Evolutionary conservation across 345 rosid genomes (phyloP).

Genomic region (Brassica juncea): DNA sequence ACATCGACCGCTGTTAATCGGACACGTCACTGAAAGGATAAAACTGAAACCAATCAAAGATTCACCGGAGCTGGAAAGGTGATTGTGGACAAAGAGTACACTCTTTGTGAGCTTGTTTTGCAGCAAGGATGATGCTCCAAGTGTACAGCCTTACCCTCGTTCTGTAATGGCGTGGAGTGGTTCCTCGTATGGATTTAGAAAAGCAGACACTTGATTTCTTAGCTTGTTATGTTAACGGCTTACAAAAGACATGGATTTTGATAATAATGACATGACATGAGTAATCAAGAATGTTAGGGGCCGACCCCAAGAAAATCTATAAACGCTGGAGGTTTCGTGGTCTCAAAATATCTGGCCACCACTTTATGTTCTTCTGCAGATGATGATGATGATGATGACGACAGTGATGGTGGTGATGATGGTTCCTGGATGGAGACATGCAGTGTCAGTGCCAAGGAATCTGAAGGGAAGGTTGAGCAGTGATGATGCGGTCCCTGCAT

Average conservation of each 20-base stretch:
- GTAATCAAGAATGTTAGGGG: slow-evolving; percentile 19
- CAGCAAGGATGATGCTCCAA: no score
- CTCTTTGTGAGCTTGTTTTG: no score
- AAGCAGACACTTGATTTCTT: slow-evolving; percentile 7
- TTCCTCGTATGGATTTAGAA: background rate
- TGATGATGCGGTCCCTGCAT: slow-evolving; percentile 43
- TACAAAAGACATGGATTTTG: slow-evolving; percentile 18
- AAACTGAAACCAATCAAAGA: no score
- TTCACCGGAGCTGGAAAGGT: no score
- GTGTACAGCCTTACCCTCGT: no score
- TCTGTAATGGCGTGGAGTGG: no score
- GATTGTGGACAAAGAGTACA: no score
- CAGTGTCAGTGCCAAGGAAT: slow-evolving; percentile 47
- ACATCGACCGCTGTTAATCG: no score
- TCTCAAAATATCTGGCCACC: slow-evolving; percentile 29
- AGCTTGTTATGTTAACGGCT: slow-evolving; percentile 17
- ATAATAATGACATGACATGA: slow-evolving; percentile 20
- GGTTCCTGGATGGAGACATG: slow-evolving; percentile 49
- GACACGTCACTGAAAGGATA: no score
- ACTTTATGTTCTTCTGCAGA: slow-evolving; percentile 31
- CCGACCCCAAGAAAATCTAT: slow-evolving; percentile 71
- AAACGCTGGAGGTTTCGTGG: slow-evolving; percentile 45
- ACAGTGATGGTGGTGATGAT: slow-evolving; percentile 20
- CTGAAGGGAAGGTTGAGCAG: slow-evolving; percentile 40
- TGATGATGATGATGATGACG: slow-evolving; percentile 32